Conservation (phyloP, 2,329 filamentous ascomycete genomes). For the Colletotrichum caudatum region DNA sequence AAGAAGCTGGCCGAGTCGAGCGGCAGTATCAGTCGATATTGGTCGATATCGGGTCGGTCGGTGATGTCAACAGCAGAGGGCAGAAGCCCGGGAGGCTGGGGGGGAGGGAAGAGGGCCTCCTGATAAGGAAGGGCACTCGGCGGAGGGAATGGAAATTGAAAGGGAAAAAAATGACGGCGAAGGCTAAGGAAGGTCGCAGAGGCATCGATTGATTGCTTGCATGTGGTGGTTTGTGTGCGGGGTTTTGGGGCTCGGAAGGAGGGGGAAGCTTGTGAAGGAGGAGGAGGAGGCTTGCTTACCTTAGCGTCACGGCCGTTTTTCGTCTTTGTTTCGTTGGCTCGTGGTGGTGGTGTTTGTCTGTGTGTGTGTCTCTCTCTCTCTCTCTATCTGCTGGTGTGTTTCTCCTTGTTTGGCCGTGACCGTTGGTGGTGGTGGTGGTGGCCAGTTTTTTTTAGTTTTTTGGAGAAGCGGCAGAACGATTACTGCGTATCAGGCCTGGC, state of each 20-base stretch:
- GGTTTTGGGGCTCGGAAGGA: slow-evolving; percentile 18
- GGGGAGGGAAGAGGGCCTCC: slow-evolving; percentile 14
- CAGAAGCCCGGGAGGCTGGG: slow-evolving; percentile 33
- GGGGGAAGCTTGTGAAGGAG: slow-evolving; percentile 36
- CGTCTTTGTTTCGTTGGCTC: not conserved
- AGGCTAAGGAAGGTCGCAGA: slow-evolving; percentile 22
- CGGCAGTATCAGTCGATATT: slow-evolving; percentile 30
- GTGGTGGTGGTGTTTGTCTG: slow-evolving; percentile 7
- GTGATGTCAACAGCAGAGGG: slow-evolving; percentile 28
- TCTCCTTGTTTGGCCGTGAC: slow-evolving; percentile 6
- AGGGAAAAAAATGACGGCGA: slow-evolving; percentile 30
- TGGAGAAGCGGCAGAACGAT: slow-evolving; percentile 18
- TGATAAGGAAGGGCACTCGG: not conserved
- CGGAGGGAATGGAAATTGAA: slow-evolving; percentile 1
- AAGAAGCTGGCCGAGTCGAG: slow-evolving; percentile 12
- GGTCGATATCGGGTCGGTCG: slow-evolving; percentile 19
- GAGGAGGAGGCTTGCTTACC: not conserved
- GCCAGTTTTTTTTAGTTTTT: slow-evolving; percentile 12
- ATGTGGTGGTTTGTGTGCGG: slow-evolving; percentile 39
- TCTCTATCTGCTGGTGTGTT: not conserved
- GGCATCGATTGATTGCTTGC: slow-evolving; percentile 21
- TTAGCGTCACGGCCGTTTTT: slow-evolving; percentile 27
- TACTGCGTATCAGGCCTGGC: slow-evolving; percentile 1
- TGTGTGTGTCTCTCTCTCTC: not conserved
- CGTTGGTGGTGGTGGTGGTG: slow-evolving; percentile 9